Percentiles rank a stretch among this genome's conserved stretches.
Evolutionary conservation across 805 yeast species (phyloP).

Genomic region (Wickerhamomyces chambardii): DNA sequence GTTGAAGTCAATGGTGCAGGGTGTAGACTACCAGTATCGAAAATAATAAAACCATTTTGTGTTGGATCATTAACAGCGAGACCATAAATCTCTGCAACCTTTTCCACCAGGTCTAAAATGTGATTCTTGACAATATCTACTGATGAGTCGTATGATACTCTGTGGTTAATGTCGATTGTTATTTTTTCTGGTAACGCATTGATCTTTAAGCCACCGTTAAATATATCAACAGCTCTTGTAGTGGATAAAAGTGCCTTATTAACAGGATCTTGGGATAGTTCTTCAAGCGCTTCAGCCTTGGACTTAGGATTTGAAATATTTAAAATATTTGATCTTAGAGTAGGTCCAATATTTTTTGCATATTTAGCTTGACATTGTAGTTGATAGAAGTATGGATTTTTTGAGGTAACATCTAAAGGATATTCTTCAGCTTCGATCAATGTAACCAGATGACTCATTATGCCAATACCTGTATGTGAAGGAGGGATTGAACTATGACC

Average conservation of each 20-base stretch:
- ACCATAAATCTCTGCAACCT: conserved; percentile 32
- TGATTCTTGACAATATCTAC: conserved; percentile 20
- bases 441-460: conserved; percentile 48
- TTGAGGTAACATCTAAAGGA: conserved; percentile 32
- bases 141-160: conserved; percentile 42
- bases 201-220: conserved; percentile 56
- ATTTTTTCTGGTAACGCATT: conserved; percentile 62
- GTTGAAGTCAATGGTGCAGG: conserved; percentile 1
- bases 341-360: conserved; percentile 19
- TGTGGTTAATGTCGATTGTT: conserved; percentile 41
- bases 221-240: conserved; percentile 41
- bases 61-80: conserved; percentile 9
- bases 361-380: conserved; percentile 54
- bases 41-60: neutral
- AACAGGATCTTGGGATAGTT: conserved; percentile 38
- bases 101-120: conserved; percentile 21
- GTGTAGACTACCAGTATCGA: neutral
- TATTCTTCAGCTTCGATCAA: conserved; percentile 46
- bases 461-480: conserved; percentile 73
- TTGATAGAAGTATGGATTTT: conserved; percentile 51
- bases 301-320: conserved; percentile 16
- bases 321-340: conserved; percentile 22
- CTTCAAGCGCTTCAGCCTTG: conserved; percentile 6
- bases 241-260: neutral
- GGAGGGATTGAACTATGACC: conserved; percentile 84